Evolutionary conservation across 352 stramenopile genomes (phyloP).

Genomic region (Globisporangium iwayamae): DNA sequence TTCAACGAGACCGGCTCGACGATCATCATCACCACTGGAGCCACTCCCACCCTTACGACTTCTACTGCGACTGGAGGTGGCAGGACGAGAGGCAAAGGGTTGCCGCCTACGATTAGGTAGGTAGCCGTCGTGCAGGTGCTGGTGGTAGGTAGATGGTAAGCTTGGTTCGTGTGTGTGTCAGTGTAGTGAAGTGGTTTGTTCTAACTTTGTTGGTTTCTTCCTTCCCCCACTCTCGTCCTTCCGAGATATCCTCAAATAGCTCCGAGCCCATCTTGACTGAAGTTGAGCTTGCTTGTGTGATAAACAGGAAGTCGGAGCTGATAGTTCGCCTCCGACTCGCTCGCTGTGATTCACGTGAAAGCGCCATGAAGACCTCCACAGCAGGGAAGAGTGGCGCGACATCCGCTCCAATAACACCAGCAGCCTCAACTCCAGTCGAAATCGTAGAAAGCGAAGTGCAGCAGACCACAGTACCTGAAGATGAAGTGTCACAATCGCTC

Average conservation of each 20-base stretch:
- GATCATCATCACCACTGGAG: constrained; percentile 1
- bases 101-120: not conserved
- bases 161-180: not conserved
- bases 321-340: not conserved
- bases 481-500: not conserved
- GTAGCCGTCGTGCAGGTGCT: not conserved
- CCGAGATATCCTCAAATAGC: not conserved
- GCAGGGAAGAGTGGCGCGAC: not conserved
- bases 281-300: too few relatives aligned
- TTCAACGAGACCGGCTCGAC: not conserved
- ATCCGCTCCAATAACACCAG: not conserved
- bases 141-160: too few relatives aligned
- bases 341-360: too few relatives aligned
- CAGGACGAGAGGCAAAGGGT: not conserved
- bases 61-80: not conserved
- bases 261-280: not conserved
- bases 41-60: not conserved
- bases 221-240: not conserved
- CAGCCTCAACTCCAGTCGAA: not conserved
- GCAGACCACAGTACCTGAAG: not conserved
- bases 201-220: not conserved
- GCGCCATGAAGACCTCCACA: constrained; percentile 7
- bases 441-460: not conserved
- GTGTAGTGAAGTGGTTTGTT: not conserved
- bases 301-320: too few relatives aligned